Conservation (phyloP, 768 basidiomycete species). For the Sporobolomyces pararoseus region DNA sequence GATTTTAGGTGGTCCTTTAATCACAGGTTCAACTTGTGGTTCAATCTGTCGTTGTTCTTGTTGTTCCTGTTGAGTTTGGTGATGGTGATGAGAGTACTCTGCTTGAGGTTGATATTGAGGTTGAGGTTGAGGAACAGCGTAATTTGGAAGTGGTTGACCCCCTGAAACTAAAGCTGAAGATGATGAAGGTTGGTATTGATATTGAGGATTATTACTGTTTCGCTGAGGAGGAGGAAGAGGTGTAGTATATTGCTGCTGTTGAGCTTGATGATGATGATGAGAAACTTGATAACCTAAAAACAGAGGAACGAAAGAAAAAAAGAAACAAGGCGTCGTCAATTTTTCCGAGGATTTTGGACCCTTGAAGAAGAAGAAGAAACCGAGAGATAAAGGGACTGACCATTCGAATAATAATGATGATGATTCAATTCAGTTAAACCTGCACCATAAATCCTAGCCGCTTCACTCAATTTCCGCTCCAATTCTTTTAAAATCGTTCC, state of each 20-base stretch:
- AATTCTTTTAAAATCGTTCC: slow-evolving; percentile 84
- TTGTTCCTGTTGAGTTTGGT: neutral
- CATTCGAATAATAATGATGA: too few relatives aligned
- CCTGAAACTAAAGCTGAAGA: neutral
- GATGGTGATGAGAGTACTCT: neutral
- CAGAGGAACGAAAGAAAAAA: too few relatives aligned
- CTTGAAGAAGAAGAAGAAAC: neutral
- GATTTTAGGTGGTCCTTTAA: neutral
- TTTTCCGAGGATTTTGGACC: neutral
- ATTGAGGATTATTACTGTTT: slow-evolving; percentile 7
- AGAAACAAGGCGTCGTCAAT: too few relatives aligned
- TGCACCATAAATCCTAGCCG: slow-evolving; percentile 80
- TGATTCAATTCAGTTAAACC: slow-evolving; percentile 78
- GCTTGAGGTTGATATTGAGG: neutral
- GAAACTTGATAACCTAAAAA: neutral
- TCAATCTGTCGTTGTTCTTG: neutral
- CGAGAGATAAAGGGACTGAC: neutral
- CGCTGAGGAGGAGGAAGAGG: neutral
- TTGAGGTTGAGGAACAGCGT: neutral
- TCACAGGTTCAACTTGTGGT: neutral
- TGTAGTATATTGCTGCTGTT: neutral
- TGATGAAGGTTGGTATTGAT: slow-evolving; percentile 7
- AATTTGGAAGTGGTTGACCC: slow-evolving; percentile 7
- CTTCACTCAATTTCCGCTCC: slow-evolving; percentile 88
- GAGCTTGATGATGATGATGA: neutral